Percentiles rank a stretch among this genome's conserved stretches.
phyloP scores from a whole-genome alignment of 306 rosid genomes.

The Quercus dentata region DNA sequence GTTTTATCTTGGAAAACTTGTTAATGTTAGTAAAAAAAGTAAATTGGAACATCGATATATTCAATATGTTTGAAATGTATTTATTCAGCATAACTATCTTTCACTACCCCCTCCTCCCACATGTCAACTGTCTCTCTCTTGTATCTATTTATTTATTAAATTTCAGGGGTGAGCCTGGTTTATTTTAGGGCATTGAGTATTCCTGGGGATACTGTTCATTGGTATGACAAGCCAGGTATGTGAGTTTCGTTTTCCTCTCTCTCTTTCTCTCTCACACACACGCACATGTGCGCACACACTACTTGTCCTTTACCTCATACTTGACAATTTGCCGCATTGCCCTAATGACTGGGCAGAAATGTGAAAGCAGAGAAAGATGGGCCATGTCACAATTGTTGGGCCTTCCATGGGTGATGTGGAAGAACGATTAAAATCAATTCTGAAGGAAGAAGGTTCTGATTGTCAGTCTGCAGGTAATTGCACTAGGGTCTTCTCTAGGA shows the following conservation, averaged over 20 bases:
- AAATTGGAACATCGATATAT: background rate
- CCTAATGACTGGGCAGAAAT: slow-evolving; percentile 49
- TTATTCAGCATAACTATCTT: background rate
- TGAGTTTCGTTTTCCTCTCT: slow-evolving; percentile 20
- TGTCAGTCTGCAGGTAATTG: slow-evolving; percentile 38
- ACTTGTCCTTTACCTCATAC: background rate
- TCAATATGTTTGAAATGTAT: background rate
- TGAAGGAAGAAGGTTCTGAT: slow-evolving; percentile 39
- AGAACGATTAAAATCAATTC: slow-evolving; percentile 37
- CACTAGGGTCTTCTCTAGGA: background rate
- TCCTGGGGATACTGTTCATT: slow-evolving; percentile 80
- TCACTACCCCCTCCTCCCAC: background rate
- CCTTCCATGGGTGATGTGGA: slow-evolving; percentile 55
- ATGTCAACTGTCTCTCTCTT: background rate
- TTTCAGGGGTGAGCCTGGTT: slow-evolving; percentile 82
- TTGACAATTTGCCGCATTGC: slow-evolving; percentile 8
- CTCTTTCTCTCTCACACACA: background rate
- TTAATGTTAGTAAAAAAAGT: background rate
- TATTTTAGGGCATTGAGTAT: slow-evolving; percentile 50
- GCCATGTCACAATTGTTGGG: slow-evolving; percentile 87
- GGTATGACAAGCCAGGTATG: slow-evolving; percentile 93
- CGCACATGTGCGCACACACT: rapidly evolving
- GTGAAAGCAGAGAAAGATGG: slow-evolving; percentile 93
- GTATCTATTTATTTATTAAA: background rate
- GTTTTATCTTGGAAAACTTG: background rate